Conservation (phyloP, 1,139 yeast species). For the Yamadazyma taylorii region DNA sequence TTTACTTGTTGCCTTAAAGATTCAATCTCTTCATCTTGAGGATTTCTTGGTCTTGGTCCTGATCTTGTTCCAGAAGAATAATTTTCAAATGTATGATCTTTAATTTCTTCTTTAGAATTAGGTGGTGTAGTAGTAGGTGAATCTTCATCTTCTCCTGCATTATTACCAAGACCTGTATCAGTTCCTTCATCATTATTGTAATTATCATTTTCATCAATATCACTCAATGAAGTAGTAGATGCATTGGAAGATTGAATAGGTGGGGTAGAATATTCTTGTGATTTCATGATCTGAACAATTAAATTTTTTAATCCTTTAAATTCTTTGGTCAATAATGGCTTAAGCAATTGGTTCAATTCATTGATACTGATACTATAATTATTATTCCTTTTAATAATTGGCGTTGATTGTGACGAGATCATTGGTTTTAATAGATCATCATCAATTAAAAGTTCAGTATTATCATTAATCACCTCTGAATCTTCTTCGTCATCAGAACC, state of each 20-base stretch:
- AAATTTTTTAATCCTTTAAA: constrained; percentile 16
- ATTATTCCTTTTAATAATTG: constrained; percentile 17
- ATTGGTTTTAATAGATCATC: constrained; percentile 10
- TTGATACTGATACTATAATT: constrained; percentile 6
- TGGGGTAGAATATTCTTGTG: not conserved
- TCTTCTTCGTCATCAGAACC: too few species aligned
- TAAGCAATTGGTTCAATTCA: constrained; percentile 15
- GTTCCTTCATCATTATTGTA: not conserved
- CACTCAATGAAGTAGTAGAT: not conserved
- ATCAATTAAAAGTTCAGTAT: constrained; percentile 10
- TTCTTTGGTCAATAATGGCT: constrained; percentile 18
- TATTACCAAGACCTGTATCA: not conserved
- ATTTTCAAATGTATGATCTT: constrained; percentile 2
- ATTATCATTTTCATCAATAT: constrained; percentile 4
- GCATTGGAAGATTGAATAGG: too few species aligned
- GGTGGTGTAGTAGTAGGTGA: constrained; percentile 20
- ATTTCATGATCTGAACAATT: constrained; percentile 4
- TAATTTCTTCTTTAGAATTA: constrained; percentile 13
- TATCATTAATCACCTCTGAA: constrained; percentile 7
- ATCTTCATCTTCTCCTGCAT: constrained; percentile 5
- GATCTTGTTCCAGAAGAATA: too few species aligned
- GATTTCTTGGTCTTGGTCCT: not conserved
- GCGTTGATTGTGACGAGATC: constrained; percentile 35
- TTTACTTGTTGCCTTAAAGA: constrained; percentile 3
- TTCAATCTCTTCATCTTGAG: constrained; percentile 4